Evolutionary conservation across 768 basidiomycete genomes (phyloP).

Genomic region (Botryobasidium botryosum): DNA sequence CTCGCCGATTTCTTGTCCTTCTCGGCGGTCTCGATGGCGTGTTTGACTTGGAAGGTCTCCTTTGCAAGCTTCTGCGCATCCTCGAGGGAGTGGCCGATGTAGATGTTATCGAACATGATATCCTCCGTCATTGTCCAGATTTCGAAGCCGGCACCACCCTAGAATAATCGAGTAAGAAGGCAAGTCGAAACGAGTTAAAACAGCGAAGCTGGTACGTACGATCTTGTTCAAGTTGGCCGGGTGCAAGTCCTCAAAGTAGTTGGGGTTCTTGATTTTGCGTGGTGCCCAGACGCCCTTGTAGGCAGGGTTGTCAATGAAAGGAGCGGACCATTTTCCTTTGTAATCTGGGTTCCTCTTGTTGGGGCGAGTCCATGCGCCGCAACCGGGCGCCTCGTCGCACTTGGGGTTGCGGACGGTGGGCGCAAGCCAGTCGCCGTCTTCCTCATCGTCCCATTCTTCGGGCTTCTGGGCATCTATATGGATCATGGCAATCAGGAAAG

Average conservation of each 20-base stretch:
- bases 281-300: slow-evolving; percentile 96
- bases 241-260: slow-evolving; percentile 72
- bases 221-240: slow-evolving; percentile 82
- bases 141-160: slow-evolving; percentile 94
- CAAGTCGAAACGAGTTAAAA: not conserved
- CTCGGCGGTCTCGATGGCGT: slow-evolving; percentile 50
- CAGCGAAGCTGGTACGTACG: slow-evolving; percentile 26
- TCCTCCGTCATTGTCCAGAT: slow-evolving; percentile 99
- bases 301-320: slow-evolving; percentile 88
- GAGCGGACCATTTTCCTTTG: slow-evolving; percentile 97
- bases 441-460: slow-evolving; percentile 99
- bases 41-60: slow-evolving; percentile 89
- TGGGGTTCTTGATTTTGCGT: slow-evolving; percentile 77
- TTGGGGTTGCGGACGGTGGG: slow-evolving; percentile 81
- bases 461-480: slow-evolving; percentile 69
- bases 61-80: slow-evolving; percentile 71
- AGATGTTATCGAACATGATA: slow-evolving; percentile 87
- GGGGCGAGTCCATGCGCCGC: slow-evolving; percentile 86
- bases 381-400: slow-evolving; percentile 80
- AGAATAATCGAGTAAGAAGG: not conserved
- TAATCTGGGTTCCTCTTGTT: slow-evolving; percentile 82
- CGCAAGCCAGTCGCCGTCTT: slow-evolving; percentile 96
- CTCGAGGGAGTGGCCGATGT: slow-evolving; percentile 73
- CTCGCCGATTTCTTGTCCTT: slow-evolving; percentile 31
- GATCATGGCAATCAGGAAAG: not conserved